Evolutionary conservation across 345 rosid species (phyloP), one percentile per base, ranked within the genome.

Genomic region (Bruguiera sexangula): DNA sequence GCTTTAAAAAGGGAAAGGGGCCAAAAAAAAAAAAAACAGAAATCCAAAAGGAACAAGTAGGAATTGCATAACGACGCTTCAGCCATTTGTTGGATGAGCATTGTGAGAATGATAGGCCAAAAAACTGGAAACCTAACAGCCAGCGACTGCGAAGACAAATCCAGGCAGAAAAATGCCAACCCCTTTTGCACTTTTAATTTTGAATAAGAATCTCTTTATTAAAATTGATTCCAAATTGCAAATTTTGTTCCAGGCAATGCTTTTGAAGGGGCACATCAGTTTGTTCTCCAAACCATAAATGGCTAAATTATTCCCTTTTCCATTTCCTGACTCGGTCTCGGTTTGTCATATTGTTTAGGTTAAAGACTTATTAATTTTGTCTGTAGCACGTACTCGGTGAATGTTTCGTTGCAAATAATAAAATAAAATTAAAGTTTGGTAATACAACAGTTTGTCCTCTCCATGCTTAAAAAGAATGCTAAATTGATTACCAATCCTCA

Each of bases 101-200:
- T 13, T 39, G 15, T 11, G 16, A 2, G 16, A 43, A 43, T 13
- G 50, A 43, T 43, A 3, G 34, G 18, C 69, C 61, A 66, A 31
- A 52, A 43, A 32, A 48, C 15, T 10, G 29, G 55, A 51, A 66
- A 26, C 29, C 36, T 26, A 46, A 64, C 26, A 27, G 48, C 20
- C 30, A 13, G 11, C 55, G 60, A 48, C 55, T 66, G 60, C 46
- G 16, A 52, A n/a, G 60, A 21, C 46, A 13, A 66, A 0, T n/a
- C 10, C 22, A 48, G 69, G 34, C 61, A 53, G 37, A 53, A 32
- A 66, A 4, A 30, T 66, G 69, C 61, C 69, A 66, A 46, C 30
- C 52, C 6, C 52, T 6, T 21, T 10, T 13, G 20, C 9, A 19
- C 32, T 51, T 31, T 6, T 66, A 19, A 27, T 20, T 15, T 11